A percentile compares a stretch with the other conserved stretches of the same genome.
Evolutionary conservation across 2,329 filamentous ascomycete species (phyloP).

Genomic region (Fusarium piperis): DNA sequence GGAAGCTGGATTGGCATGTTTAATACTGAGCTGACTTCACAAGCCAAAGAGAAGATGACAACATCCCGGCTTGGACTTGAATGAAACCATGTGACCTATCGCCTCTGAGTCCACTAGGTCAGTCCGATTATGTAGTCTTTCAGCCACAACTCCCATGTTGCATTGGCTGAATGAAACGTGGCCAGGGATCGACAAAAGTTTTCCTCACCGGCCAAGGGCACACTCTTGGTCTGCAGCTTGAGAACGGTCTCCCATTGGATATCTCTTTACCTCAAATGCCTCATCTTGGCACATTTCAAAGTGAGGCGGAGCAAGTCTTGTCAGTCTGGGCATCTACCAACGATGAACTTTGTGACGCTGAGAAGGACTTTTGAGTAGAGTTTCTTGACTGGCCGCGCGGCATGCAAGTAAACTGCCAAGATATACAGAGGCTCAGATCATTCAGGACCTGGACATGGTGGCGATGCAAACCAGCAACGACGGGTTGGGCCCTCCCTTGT

Average conservation of each 20-base stretch:
- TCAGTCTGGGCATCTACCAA: neutral
- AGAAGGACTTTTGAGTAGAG: neutral
- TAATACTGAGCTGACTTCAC: neutral
- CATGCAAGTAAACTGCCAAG: neutral
- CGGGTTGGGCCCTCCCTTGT: neutral
- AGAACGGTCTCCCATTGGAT: neutral
- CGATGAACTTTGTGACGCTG: neutral
- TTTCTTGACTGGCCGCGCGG: neutral
- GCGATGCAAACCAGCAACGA: neutral
- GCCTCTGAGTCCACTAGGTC: neutral
- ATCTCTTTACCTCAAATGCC: neutral
- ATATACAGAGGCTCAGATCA: neutral
- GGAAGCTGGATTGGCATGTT: neutral
- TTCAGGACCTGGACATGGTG: neutral
- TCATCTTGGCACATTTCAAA: neutral
- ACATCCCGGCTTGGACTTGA: neutral
- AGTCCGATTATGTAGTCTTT: neutral
- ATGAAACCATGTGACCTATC: neutral
- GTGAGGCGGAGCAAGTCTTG: neutral
- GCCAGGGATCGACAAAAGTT: neutral
- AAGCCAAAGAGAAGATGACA: neutral
- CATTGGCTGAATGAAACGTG: neutral
- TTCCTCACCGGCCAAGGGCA: neutral
- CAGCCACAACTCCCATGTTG: neutral
- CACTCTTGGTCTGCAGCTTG: neutral